A percentile compares a stretch with the other conserved stretches of the same genome.
phyloP scores from a whole-genome alignment of 1,284 basidiomycete species.

The Kwoniella shivajii region DNA sequence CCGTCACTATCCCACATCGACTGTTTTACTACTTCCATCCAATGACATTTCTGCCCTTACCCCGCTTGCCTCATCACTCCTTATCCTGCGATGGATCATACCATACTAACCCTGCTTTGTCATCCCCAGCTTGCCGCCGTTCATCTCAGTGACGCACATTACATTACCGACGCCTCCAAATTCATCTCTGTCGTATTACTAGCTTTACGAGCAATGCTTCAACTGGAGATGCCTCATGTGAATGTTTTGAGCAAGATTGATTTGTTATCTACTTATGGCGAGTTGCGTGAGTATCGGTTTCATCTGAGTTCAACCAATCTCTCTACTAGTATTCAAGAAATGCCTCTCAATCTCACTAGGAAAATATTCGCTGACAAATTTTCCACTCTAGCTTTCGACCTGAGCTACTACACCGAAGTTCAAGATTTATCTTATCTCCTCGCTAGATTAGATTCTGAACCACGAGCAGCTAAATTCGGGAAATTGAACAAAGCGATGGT shows the following conservation, averaged over 20 bases:
- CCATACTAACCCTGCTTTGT: no score
- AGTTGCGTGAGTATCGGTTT: slow-evolving; percentile 65
- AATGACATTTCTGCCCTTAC: no score
- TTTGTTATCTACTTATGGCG: slow-evolving; percentile 80
- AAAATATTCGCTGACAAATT: background rate
- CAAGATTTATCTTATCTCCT: slow-evolving; percentile 91
- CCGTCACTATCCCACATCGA: background rate
- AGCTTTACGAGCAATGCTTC: slow-evolving; percentile 94
- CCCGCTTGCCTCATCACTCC: background rate
- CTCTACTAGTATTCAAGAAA: slow-evolving; percentile 7
- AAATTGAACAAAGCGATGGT: slow-evolving; percentile 87
- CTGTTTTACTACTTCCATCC: background rate
- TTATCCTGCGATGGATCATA: background rate
- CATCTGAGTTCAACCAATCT: no score
- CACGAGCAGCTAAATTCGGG: slow-evolving; percentile 67
- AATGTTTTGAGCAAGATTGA: slow-evolving; percentile 98
- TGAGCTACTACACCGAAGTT: slow-evolving; percentile 97
- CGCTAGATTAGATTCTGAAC: slow-evolving; percentile 64
- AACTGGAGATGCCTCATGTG: slow-evolving; percentile 93
- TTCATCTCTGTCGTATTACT: slow-evolving; percentile 92
- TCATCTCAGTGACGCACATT: slow-evolving; percentile 93
- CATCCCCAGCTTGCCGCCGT: slow-evolving; percentile 79
- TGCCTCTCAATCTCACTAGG: background rate
- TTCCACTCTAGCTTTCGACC: slow-evolving; percentile 77
- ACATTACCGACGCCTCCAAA: slow-evolving; percentile 93